These are phyloP conservation scores for Coprinopsis strossmayeri DNA, from an alignment of 768 basidiomycete species.

Conservation along the genomic window DNA sequence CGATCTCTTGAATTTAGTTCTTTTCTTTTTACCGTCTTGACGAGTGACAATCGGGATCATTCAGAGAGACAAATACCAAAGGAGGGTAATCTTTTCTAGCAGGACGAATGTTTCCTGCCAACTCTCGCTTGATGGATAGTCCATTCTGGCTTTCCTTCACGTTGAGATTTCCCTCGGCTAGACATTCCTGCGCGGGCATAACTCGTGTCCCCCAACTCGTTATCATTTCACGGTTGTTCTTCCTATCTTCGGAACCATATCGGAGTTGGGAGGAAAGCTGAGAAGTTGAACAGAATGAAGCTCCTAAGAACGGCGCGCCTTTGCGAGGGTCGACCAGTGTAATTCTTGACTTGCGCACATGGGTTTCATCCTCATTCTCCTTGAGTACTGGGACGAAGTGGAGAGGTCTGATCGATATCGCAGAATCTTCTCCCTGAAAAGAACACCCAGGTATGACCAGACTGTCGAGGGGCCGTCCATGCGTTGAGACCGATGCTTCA, in stretches of 20 bases:
- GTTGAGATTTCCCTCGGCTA: too few relatives aligned
- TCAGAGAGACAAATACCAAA: conserved; percentile 1
- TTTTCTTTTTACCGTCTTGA: not conserved
- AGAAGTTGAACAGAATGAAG: conserved; percentile 5
- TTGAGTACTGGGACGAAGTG: not conserved
- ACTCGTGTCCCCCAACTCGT: conserved; percentile 1
- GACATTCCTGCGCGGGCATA: not conserved
- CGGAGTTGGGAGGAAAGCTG: not conserved
- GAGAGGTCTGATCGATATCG: conserved; percentile 1
- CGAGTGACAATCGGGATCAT: not conserved
- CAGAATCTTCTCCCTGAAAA: not conserved
- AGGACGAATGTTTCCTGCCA: not conserved
- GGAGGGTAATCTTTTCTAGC: not conserved
- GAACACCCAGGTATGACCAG: not conserved
- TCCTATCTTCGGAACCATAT: conserved; percentile 1
- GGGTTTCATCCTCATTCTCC: not conserved
- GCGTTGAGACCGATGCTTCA: conserved; percentile 7
- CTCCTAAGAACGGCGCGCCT: not conserved
- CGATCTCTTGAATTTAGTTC: too few relatives aligned
- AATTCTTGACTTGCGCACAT: not conserved
- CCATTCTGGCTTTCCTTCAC: too few relatives aligned
- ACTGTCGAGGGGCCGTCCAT: conserved; percentile 6
- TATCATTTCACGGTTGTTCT: not conserved
- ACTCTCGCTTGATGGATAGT: not conserved
- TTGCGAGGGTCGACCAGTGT: conserved; percentile 4